Evolutionary conservation across 2,329 filamentous ascomycete species (phyloP), one percentile per base, ranked within the genome.

Genomic region (Ascochyta lentis): DNA sequence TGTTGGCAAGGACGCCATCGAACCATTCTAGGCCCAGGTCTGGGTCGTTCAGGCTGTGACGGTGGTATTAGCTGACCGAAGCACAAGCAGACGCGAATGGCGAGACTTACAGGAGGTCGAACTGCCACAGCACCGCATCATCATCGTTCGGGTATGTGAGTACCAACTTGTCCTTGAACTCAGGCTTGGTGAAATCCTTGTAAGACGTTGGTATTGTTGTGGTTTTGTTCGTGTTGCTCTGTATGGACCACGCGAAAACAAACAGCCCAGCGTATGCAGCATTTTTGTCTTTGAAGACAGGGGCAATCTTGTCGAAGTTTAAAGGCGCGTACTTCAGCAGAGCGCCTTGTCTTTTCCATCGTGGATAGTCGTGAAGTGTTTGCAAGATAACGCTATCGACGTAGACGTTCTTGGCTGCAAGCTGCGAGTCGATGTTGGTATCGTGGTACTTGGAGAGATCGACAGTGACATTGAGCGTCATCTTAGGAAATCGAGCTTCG

Each of bases 61-160:
- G 10, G 27, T 15, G 9, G 27, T 52, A 13, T 46, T 15, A 29
- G 47, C 60, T 10, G 55, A 46, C 39, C 31, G 0, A 5, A 12
- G 12, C 10, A 31, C 10, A 4, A 10, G 6, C 35, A 34, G 12
- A 15, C n/a, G 38, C 1, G 10, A 13, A 10, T 7, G 13, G 23
- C 37, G 22, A 29, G 7, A 58, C 66, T 49, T 58, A 69, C 69
- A 84, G 78, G 1, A 82, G 69, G 37, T 83, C 74, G 38, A 81
- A 83, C 3, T 79, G 78, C 38, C 75, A 84, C 0, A 83, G 70
- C 2, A 85, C 78, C 0, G 83, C 83, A 49, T 86, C 83, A 38
- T 86, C 83, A 37, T 85, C 84, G 55, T 85, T 84, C 9, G 83
- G 84, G 52, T 85, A 85, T 0, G 82, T 84, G 10, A 85, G 65